phyloP scores from a whole-genome alignment of 2,329 filamentous ascomycete genomes.

The Hypoxylon sp. region DNA sequence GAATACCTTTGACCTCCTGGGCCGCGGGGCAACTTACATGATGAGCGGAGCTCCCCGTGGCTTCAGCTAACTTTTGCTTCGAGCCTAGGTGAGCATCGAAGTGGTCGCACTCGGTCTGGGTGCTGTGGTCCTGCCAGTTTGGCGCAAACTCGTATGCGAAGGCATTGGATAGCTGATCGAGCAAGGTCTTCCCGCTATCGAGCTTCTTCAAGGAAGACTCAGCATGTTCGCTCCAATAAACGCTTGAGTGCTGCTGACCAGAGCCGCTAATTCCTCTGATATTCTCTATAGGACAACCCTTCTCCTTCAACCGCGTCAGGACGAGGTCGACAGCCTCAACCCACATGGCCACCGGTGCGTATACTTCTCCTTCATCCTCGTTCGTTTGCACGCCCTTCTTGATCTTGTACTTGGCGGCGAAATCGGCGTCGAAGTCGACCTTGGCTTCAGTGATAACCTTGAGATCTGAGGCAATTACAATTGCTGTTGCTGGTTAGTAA shows the following conservation, averaged over 20 bases:
- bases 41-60: conserved; percentile 93
- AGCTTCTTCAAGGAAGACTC: conserved; percentile 74
- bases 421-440: conserved; percentile 94
- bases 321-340: conserved; percentile 93
- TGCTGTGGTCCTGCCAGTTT: conserved; percentile 98
- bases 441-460: conserved; percentile 87
- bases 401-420: conserved; percentile 79
- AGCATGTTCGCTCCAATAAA: conserved; percentile 87
- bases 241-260: conserved; percentile 97
- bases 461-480: conserved; percentile 87
- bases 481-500: conserved; percentile 65
- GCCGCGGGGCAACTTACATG: conserved; percentile 73
- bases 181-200: conserved; percentile 72
- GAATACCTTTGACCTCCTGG: not conserved
- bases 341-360: conserved; percentile 94
- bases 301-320: conserved; percentile 77
- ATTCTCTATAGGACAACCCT: conserved; percentile 78
- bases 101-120: conserved; percentile 88
- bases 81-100: conserved; percentile 83
- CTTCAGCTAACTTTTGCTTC: conserved; percentile 77
- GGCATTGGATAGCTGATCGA: conserved; percentile 79
- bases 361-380: conserved; percentile 87
- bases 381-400: conserved; percentile 90
- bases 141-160: conserved; percentile 91
- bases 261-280: conserved; percentile 90